Base-by-base conservation (phyloP, 148 eudicot genomes). In the Rhododendron simsii region DNA sequence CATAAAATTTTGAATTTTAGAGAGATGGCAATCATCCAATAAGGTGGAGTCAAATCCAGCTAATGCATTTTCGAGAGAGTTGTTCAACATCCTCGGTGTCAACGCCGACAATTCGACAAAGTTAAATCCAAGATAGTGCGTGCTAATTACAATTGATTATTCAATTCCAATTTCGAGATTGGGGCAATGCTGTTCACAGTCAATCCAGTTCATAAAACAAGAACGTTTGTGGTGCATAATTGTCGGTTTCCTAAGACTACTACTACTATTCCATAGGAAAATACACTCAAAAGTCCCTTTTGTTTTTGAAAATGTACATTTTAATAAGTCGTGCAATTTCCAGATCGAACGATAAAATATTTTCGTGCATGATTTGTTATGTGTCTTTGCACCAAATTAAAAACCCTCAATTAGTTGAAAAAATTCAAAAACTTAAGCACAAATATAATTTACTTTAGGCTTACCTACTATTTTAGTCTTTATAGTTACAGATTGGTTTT, bases 11-110 rank as follows among this genome's bases (percentile, higher is more conserved):
- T 51, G 41, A 80, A 80, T 5, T 28, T 5, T 28, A 51, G 23
- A 16, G 41, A 7, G 13, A 51, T 59, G 63, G 63, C 82, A 51
- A 28, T 48, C 11, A 0, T 51, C 37, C 23, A 80, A 80, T 28
- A 50, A 55, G 61, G 61, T 15, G 61, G 61, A 55, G 61, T 55
- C 61, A 16, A 11, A 14, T 20, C 44, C 81, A 78, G 57, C 35
- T 8, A 30, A 51, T 6, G 23, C 39, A 51, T 48, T 51, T 41
- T 33, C n/a, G 23, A 80, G 23, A 51, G 41, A 51, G 63, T 28
- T 55, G 50, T 76, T 69, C 80, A 74, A 55, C 69, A 81, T 51
- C 86, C 86, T 51, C 86, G 73, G 73, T 75, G 71, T 76, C 81
- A 84, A 53, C 45, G 53, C 81, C 81, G 35, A 84, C 81, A 84